Base-by-base conservation (phyloP, 2,329 filamentous ascomycete genomes). In the Fusarium burgessii region DNA sequence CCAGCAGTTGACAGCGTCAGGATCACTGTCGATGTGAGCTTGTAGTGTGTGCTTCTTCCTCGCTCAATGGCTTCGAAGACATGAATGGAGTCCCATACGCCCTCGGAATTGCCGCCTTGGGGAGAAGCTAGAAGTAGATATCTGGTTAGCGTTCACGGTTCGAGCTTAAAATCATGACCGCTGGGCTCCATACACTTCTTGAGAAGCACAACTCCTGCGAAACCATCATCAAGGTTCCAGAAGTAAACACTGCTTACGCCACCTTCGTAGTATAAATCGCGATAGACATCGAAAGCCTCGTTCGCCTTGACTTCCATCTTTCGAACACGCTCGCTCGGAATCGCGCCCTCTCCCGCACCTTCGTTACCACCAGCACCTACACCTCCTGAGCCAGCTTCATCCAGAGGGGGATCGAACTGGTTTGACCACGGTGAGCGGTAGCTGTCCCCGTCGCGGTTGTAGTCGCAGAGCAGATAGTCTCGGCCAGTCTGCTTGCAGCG, bases 391-490 rank as follows among this genome's bases (percentile, higher is more conserved):
- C 89, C 88, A 52, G 86, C 87, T 72, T 88, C 88, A 72, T 93
- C 91, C 66, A 97, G 88, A 17, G 94, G 92, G 20, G 95, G 96
- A 80, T 98, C 94, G 82, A 99, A 99, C 83, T 97, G 93, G 84
- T 98, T 98, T 84, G 92, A 96, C 96, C 96, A 99, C n/a, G 96
- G 96, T 73, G 93, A 97, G 70, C 96, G 92, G 88, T 97, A 97
- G 83, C 93, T 97, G 84, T 98, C 95, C 70, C 96, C 96, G 83
- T 99, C 96, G 72, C 96, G 95, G 88, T 99, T 99, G 88, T 99
- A 99, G 88, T 99, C 96, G 87, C 96, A 99, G 78, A 98, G 92
- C 55, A 99, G 90, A 85, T 97, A 99, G 84, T 98, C 96, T 75
- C 95, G 93, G 76, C 94, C 94, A 35, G 93, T 92, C 83, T 95